A percentile compares a stretch with the other conserved stretches of the same genome.
Conservation (phyloP, 2,329 filamentous ascomycete species). For the Colletotrichum sansevieriae region DNA sequence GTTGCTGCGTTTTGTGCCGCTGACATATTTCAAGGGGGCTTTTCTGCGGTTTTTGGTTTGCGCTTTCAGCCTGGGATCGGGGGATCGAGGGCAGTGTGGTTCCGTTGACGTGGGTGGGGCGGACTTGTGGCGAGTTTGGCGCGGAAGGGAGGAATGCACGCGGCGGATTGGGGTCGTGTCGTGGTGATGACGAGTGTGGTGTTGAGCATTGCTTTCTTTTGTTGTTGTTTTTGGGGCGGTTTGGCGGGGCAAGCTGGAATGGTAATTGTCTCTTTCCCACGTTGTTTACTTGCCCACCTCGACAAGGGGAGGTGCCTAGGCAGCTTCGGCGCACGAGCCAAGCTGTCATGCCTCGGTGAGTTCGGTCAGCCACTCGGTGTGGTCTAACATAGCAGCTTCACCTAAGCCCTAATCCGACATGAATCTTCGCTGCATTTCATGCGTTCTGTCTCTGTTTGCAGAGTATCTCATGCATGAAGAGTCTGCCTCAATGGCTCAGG, state of each 20-base stretch:
- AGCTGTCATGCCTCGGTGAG: neutral
- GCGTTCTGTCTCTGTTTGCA: neutral
- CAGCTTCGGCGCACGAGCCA: constrained; percentile 1
- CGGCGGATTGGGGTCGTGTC: neutral
- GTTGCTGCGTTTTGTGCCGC: constrained; percentile 44
- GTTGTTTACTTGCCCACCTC: constrained; percentile 25
- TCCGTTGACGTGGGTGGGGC: neutral
- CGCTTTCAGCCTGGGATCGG: neutral
- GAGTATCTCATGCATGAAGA: neutral
- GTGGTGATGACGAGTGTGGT: constrained; percentile 2
- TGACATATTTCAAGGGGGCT: neutral
- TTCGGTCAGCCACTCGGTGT: neutral
- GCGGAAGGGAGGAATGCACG: neutral
- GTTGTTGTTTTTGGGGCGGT: neutral
- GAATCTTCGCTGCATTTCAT: constrained; percentile 5
- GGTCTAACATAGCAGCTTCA: neutral
- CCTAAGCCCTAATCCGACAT: constrained; percentile 13
- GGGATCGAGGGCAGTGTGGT: neutral
- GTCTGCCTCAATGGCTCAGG: neutral
- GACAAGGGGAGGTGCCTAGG: neutral
- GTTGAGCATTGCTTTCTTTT: constrained; percentile 10
- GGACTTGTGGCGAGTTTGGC: neutral
- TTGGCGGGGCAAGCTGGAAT: neutral
- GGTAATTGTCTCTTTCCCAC: constrained; percentile 17
- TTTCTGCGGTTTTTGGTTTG: neutral